These are phyloP conservation scores for Macaranga tanarius DNA, from an alignment of 441 rosid species.

Conservation along the genomic window DNA sequence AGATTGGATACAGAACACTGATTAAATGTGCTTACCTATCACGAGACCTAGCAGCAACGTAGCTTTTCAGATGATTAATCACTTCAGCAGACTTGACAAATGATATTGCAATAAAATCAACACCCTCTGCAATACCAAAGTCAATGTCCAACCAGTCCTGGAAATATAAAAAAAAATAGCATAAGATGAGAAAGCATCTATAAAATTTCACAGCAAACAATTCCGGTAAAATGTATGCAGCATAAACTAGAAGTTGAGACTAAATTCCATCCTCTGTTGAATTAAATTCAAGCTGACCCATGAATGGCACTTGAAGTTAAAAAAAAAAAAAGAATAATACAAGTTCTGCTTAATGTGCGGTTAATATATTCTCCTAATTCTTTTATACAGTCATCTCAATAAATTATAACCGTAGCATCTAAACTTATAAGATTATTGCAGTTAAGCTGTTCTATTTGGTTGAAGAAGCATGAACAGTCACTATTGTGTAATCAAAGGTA, in stretches of 20 bases:
- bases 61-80: constrained; percentile 88
- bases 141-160: constrained; percentile 99
- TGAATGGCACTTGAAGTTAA: background rate
- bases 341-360: background rate
- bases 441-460: background rate
- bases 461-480: background rate
- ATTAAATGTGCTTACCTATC: constrained; percentile 49
- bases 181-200: constrained; percentile 14
- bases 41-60: constrained; percentile 83
- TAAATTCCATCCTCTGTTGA: background rate
- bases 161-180: constrained; percentile 19
- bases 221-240: background rate
- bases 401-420: background rate
- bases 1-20: background rate
- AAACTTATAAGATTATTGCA: background rate
- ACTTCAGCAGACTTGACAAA: constrained; percentile 99
- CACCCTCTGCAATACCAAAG: constrained; percentile 91
- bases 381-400: background rate
- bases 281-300: background rate
- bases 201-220: background rate
- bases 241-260: background rate
- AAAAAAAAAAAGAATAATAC: no score
- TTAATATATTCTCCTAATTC: background rate
- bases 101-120: constrained; percentile 94
- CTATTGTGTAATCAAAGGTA: background rate